Percentiles rank a stretch among this genome's conserved stretches.
Evolutionary conservation across 495 filamentous ascomycete genomes (phyloP).

Genomic region (Aspergillus affinis): DNA sequence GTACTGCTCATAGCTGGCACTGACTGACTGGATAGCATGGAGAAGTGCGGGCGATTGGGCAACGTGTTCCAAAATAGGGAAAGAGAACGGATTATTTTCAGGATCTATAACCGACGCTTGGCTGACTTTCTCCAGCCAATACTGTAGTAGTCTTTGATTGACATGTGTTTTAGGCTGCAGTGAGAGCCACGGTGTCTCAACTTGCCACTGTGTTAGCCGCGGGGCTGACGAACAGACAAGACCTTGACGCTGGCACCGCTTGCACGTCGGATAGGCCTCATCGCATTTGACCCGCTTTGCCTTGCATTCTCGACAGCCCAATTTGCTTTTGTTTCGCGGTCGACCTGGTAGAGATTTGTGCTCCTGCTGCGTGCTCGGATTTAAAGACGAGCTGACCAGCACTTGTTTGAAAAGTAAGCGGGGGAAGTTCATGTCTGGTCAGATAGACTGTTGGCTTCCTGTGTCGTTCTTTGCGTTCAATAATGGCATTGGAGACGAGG

Average conservation of each 20-base stretch:
- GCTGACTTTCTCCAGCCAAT: conserved; percentile 19
- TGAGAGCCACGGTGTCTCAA: conserved; percentile 19
- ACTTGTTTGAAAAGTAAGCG: conserved; percentile 15
- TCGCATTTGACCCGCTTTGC: conserved; percentile 59
- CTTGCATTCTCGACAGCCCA: conserved; percentile 21
- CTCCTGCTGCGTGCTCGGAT: conserved; percentile 15
- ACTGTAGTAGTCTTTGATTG: conserved; percentile 16
- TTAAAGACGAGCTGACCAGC: conserved; percentile 9
- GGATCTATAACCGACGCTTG: conserved; percentile 15
- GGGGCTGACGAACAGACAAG: conserved; percentile 15
- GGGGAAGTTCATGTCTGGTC: conserved; percentile 10
- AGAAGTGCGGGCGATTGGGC: conserved; percentile 16
- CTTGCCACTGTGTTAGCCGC: conserved; percentile 16
- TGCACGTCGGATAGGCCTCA: conserved; percentile 57
- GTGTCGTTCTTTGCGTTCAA: conserved; percentile 4
- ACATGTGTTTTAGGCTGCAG: conserved; percentile 8
- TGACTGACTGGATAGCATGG: conserved; percentile 18
- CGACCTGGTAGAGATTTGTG: conserved; percentile 11
- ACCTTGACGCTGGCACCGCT: conserved; percentile 42
- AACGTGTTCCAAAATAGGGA: conserved; percentile 13
- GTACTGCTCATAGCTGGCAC: conserved; percentile 18
- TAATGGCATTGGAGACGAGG: conserved; percentile 5
- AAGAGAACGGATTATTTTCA: conserved; percentile 17
- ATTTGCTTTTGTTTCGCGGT: conserved; percentile 17
- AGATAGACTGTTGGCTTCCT: too few relatives aligned